A percentile compares a stretch with the other conserved stretches of the same genome.
Evolutionary conservation across 2,329 filamentous ascomycete species (phyloP).

Genomic region (Mycosphaerelloides madeirae): DNA sequence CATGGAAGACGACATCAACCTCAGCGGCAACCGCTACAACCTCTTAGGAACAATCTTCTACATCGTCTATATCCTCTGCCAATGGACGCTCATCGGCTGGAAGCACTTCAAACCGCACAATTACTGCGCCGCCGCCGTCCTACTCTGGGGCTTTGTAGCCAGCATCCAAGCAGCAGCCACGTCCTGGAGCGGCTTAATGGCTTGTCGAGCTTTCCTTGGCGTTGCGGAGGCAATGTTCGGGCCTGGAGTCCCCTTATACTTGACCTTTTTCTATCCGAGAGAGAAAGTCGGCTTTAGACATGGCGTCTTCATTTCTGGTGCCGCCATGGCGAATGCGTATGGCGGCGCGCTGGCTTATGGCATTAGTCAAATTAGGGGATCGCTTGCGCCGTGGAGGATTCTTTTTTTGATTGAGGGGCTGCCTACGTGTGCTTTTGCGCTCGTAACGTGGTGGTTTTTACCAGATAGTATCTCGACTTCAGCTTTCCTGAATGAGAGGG

Average conservation of each 20-base stretch:
- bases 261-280: slow-evolving; percentile 60
- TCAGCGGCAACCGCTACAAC: slow-evolving; percentile 47
- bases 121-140: slow-evolving; percentile 42
- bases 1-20: slow-evolving; percentile 42
- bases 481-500: slow-evolving; percentile 39
- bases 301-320: slow-evolving; percentile 50
- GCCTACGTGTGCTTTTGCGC: slow-evolving; percentile 53
- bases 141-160: slow-evolving; percentile 45
- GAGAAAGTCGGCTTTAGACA: slow-evolving; percentile 53
- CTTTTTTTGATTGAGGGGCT: slow-evolving; percentile 60
- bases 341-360: slow-evolving; percentile 62
- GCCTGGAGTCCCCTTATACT: slow-evolving; percentile 55
- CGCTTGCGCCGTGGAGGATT: slow-evolving; percentile 59
- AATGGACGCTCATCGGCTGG: slow-evolving; percentile 45
- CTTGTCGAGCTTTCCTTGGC: slow-evolving; percentile 47
- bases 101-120: slow-evolving; percentile 32
- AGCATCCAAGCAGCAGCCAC: slow-evolving; percentile 43
- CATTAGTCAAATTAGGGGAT: slow-evolving; percentile 56
- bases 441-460: slow-evolving; percentile 47
- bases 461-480: slow-evolving; percentile 45
- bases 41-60: slow-evolving; percentile 52
- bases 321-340: slow-evolving; percentile 73
- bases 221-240: slow-evolving; percentile 32
- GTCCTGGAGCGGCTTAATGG: slow-evolving; percentile 47
- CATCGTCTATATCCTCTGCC: slow-evolving; percentile 40